Conservation (phyloP, 1,284 basidiomycete species). For the Gomphus sp. region DNA sequence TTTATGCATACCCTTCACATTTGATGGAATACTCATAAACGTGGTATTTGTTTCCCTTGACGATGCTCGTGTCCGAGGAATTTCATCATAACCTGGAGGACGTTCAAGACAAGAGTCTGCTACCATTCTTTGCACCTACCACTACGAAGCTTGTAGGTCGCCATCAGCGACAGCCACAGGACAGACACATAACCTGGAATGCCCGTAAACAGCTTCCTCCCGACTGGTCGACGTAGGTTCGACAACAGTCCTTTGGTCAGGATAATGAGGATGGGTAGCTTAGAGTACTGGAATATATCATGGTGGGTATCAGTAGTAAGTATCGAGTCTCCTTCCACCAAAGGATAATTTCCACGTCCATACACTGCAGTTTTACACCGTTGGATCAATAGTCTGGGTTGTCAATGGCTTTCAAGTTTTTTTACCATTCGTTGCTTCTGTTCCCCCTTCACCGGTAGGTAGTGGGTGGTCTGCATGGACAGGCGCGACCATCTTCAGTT, state of each 20-base stretch:
- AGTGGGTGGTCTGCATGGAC: conserved; percentile 37
- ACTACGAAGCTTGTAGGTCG: neutral
- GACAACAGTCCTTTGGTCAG: neutral
- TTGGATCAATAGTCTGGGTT: conserved; percentile 42
- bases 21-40: too few relatives aligned
- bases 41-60: too few relatives aligned
- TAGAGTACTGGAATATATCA: conserved; percentile 7
- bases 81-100: neutral
- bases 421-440: conserved; percentile 35
- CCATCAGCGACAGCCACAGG: neutral
- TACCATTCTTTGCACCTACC: conserved; percentile 1
- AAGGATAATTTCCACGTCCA: neutral
- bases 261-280: neutral
- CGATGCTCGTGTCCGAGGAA: neutral
- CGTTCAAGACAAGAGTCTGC: neutral
- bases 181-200: neutral
- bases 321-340: neutral
- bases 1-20: too few relatives aligned
- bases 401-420: conserved; percentile 47
- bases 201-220: neutral
- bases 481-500: conserved; percentile 47
- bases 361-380: conserved; percentile 19
- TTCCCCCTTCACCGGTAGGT: conserved; percentile 23
- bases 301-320: conserved; percentile 8
- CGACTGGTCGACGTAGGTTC: neutral